Evolutionary conservation across 345 rosid genomes (phyloP), one percentile per base, ranked within the genome.

Genomic region (Chamaenerion angustifolium): DNA sequence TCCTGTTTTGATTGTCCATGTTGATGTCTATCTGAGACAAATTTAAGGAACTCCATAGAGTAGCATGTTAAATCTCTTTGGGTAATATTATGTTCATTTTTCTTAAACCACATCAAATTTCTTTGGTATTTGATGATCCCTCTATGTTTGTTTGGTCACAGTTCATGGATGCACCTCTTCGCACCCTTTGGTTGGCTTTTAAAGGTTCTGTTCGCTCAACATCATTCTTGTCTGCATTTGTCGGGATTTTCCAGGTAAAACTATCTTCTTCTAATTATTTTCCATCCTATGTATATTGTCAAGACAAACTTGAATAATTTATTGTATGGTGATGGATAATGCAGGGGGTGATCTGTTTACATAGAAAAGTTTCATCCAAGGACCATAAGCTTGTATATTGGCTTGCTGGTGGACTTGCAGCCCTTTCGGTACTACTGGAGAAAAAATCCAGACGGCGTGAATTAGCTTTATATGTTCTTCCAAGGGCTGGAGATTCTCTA

Each of bases 341-440:
- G 49, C 61, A 87, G 99, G 92, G 70, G 43, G 90, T 77, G 61
- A 93, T 88, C 72, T 93, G 99, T 69, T 16, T 69, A 45, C 99
- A 93, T 56, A 77, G 97, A 69, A 88, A 93, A 74, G 70, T 85
- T 16, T 82, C 94, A 52, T 60, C 75, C 13, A 74, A 59, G 59
- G 99, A 93, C 80, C 99, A 93, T 81, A 93, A 93, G 75, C 80
- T 93, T 43, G 80, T 85, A 40, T 93, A 82, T 67, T 93, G 95
- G 97, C 40, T 81, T 19, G 90, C 94, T 7, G 99, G 99, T 51
- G 96, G 83, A 71, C 27, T 73, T 48, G 63, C 99, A n/a, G 95
- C 92, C n/a, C 92, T 93, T 51, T 93, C 97, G 11, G 94, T 93
- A 37, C 68, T 93, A 56, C 56, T 93, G 48, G 95, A 93, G 88